phyloP scores from a whole-genome alignment of 2,329 filamentous ascomycete genomes.

The Aspergillus persii region DNA sequence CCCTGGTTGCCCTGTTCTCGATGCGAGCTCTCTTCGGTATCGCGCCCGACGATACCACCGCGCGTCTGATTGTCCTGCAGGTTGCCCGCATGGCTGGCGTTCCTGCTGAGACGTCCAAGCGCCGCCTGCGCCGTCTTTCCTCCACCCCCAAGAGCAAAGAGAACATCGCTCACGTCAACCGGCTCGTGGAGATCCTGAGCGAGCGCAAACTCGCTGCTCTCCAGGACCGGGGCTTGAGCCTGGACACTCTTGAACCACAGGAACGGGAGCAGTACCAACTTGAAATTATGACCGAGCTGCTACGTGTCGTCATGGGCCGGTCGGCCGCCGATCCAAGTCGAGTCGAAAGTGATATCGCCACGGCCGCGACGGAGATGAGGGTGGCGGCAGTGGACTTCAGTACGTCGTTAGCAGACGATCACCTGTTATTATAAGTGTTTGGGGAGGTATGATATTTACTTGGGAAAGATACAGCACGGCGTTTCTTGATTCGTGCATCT shows the following conservation, averaged over 20 bases:
- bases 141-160: constrained; percentile 43
- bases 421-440: constrained; percentile 16
- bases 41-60: constrained; percentile 48
- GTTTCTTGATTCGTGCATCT: neutral
- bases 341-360: constrained; percentile 33
- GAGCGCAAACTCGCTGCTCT: constrained; percentile 35
- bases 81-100: constrained; percentile 46
- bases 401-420: constrained; percentile 26
- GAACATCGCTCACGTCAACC: constrained; percentile 45
- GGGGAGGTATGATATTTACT: neutral
- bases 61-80: constrained; percentile 49
- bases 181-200: constrained; percentile 45
- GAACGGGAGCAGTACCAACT: constrained; percentile 42
- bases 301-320: constrained; percentile 41
- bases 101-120: constrained; percentile 30
- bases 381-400: constrained; percentile 33
- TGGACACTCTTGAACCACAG: constrained; percentile 36
- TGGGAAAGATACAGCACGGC: neutral
- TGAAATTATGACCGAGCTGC: constrained; percentile 42
- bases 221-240: constrained; percentile 29
- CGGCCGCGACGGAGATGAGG: constrained; percentile 40
- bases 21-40: constrained; percentile 45
- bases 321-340: constrained; percentile 25
- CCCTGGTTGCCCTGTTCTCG: constrained; percentile 49
- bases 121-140: constrained; percentile 42